Evolutionary conservation across 805 yeast genomes (phyloP).

Genomic region (Wickerhamiella lipophila): DNA sequence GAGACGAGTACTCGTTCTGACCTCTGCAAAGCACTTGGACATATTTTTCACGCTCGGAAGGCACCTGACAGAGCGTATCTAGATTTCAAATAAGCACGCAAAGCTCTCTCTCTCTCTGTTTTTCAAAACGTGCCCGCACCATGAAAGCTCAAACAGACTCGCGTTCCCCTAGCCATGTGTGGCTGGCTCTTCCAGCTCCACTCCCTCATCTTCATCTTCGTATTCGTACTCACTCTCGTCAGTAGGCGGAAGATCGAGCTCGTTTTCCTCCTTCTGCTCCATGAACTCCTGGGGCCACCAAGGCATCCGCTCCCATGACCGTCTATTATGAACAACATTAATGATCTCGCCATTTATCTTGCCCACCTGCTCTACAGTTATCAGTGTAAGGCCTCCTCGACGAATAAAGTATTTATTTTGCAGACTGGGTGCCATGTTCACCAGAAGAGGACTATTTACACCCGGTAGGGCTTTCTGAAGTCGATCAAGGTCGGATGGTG

Average conservation of each 20-base stretch:
- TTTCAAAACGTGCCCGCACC: too few relatives aligned
- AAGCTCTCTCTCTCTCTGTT: too few relatives aligned
- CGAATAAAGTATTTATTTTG: constrained; percentile 28
- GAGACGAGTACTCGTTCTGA: too few relatives aligned
- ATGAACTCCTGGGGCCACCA: constrained; percentile 28
- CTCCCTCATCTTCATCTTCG: constrained; percentile 16
- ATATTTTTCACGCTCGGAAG: too few relatives aligned
- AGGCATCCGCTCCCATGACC: constrained; percentile 26
- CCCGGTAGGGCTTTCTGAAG: constrained; percentile 12
- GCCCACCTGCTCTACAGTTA: constrained; percentile 19
- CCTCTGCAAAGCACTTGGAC: too few relatives aligned
- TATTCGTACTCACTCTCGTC: constrained; percentile 22
- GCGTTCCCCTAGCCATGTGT: too few relatives aligned
- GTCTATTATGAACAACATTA: constrained; percentile 26
- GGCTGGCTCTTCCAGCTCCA: too few relatives aligned
- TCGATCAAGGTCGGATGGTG: constrained; percentile 17
- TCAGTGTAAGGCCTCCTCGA: constrained; percentile 28
- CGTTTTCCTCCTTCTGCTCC: constrained; percentile 16
- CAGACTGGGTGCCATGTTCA: constrained; percentile 27
- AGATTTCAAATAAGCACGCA: too few relatives aligned
- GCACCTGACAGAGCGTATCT: too few relatives aligned
- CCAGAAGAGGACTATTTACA: constrained; percentile 19
- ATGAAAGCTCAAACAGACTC: too few relatives aligned
- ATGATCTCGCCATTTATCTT: constrained; percentile 27
- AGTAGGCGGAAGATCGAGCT: constrained; percentile 21